Base-by-base conservation (phyloP, 2,329 filamentous ascomycete genomes). In the Paecilomyces niveus region DNA sequence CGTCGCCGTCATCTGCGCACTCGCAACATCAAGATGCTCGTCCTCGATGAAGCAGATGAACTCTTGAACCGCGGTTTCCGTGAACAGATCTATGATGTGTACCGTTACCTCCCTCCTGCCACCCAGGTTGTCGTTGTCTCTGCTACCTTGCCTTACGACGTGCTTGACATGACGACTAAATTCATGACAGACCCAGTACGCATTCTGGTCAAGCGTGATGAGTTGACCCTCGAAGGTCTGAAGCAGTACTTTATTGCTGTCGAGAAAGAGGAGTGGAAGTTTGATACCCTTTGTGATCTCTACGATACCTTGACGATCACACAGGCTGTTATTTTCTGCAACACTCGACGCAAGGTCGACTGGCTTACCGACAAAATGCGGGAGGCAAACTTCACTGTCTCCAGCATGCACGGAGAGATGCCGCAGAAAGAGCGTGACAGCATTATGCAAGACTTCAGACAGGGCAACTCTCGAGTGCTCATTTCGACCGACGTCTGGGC, bases 301-400 rank as follows among this genome's bases (percentile, higher is more conserved):
- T 99, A 99, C 83, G 94, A 99, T 74, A 97, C 94, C 11, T 84
- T 99, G 52, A 99, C 94, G 57, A 97, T 99, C 72, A 97, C 94
- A 15, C 94, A 97, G 79, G 94, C 94, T 53, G 94, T 99, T 74
- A 99, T 99, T 74, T 99, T 99, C 83, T 99, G 94, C 84, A 99
- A 99, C 78, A 99, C 94, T 6, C 88, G 94, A 65, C 87, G 94
- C 76, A 99, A 99, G 89, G 94, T 99, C 56, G 94, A 99, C 76
- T 99, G 94, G 94, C 81, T 99, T 60, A 97, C 94, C 3, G 94
- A 99, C 79, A 99, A 99, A 83, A 96, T 99, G 90, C 89, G 92
- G 63, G 94, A 97, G 75, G 91, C 92, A 68, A 97, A 99, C 80
- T 99, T 99, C 76, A 99, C 94, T 0, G 94, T 99, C 65, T 95